Conservation (phyloP, 2,329 filamentous ascomycete genomes). For the Fusarium caatingaense region DNA sequence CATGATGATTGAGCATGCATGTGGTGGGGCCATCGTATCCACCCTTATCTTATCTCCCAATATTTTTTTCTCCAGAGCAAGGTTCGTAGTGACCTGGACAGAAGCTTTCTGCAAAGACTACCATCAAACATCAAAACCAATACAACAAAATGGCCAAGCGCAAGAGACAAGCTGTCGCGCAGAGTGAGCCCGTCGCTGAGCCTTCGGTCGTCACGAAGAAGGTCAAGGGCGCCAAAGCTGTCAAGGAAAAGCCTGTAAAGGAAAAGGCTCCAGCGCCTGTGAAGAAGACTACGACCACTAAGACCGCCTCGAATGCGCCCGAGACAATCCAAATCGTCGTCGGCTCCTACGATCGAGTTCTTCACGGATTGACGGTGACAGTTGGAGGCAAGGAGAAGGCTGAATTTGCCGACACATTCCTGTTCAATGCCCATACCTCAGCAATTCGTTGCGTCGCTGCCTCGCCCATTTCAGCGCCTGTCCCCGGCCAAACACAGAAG, state of each 20-base stretch:
- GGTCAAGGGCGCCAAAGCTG: constrained; percentile 30
- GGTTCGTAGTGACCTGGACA: constrained; percentile 9
- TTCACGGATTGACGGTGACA: constrained; percentile 89
- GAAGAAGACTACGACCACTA: constrained; percentile 35
- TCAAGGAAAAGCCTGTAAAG: constrained; percentile 30
- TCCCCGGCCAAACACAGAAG: constrained; percentile 76
- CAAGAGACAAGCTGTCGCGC: constrained; percentile 57
- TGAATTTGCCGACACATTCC: constrained; percentile 89
- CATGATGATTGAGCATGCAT: constrained; percentile 25
- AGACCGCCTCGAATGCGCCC: constrained; percentile 39
- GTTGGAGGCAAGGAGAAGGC: constrained; percentile 61
- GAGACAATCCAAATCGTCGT: constrained; percentile 88
- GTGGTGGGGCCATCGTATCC: constrained; percentile 38
- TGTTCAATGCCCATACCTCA: constrained; percentile 93
- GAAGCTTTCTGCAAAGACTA: constrained; percentile 14
- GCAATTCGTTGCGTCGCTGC: constrained; percentile 90
- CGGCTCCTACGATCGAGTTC: constrained; percentile 91
- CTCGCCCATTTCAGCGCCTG: constrained; percentile 76
- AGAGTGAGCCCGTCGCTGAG: constrained; percentile 43
- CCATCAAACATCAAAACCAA: constrained; percentile 19
- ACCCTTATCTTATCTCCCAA: constrained; percentile 51
- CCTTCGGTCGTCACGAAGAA: constrained; percentile 47
- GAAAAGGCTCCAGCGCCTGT: constrained; percentile 38
- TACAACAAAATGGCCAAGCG: constrained; percentile 59
- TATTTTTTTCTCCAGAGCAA: constrained; percentile 44